Percentiles rank a stretch among this genome's conserved stretches.
Conservation (phyloP, 805 yeast genomes). For the Brettanomyces nanus region DNA sequence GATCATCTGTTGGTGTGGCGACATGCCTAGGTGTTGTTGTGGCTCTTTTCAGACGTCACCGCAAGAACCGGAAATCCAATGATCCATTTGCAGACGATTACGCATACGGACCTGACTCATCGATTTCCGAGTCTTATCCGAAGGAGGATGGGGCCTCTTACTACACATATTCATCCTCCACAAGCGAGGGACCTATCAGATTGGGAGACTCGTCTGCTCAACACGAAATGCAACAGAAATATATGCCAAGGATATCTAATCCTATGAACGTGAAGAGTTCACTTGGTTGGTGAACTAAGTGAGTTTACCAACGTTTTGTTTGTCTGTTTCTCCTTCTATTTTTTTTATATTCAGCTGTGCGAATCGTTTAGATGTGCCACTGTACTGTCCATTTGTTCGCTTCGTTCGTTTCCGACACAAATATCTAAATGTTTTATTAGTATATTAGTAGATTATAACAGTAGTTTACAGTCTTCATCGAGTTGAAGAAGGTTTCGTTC, state of each 20-base stretch:
- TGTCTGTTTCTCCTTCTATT: conserved; percentile 2
- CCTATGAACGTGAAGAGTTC: conserved; percentile 69
- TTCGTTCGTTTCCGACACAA: neutral
- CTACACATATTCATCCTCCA: neutral
- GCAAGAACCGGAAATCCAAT: no score
- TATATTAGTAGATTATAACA: no score
- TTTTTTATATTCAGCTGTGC: neutral
- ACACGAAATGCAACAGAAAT: conserved; percentile 18
- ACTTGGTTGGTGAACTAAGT: conserved; percentile 48
- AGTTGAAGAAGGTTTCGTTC: conserved; percentile 16
- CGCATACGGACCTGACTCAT: no score
- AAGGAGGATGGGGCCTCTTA: no score
- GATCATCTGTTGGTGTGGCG: conserved; percentile 72
- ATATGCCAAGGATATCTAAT: conserved; percentile 45
- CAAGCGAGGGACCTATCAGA: conserved; percentile 1
- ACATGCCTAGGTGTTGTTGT: conserved; percentile 30
- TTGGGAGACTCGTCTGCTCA: neutral
- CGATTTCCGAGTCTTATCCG: no score
- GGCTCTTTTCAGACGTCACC: conserved; percentile 5
- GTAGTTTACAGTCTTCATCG: conserved; percentile 14
- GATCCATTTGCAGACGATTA: neutral
- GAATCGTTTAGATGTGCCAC: no score
- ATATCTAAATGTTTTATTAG: no score
- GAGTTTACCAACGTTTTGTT: neutral
- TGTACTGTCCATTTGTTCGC: no score